A percentile compares a stretch with the other conserved stretches of the same genome.
Conservation (phyloP, 805 yeast genomes). For the Sungouiella thailandica region DNA sequence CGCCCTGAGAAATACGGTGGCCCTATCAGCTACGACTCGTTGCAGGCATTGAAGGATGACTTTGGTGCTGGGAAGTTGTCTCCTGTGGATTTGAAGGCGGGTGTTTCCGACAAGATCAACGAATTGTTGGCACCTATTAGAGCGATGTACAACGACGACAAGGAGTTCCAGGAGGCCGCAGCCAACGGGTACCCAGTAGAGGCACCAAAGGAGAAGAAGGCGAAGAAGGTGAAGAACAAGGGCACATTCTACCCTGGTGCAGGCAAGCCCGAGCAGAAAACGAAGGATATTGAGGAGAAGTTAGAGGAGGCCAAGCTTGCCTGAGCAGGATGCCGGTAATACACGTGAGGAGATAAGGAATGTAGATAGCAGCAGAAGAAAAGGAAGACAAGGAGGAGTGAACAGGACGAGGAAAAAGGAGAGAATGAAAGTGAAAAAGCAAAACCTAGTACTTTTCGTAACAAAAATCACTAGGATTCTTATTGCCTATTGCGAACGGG, state of each 20-base stretch:
- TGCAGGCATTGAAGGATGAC: conserved; percentile 67
- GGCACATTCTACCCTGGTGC: conserved; percentile 88
- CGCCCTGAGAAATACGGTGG: conserved; percentile 99
- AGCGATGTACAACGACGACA: conserved; percentile 53
- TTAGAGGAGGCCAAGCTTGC: conserved; percentile 36
- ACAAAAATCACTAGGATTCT: too few relatives aligned
- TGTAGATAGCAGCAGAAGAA: too few relatives aligned
- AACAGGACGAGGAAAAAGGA: neutral
- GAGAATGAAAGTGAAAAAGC: neutral
- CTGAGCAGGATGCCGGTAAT: too few relatives aligned
- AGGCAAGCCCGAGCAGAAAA: conserved; percentile 20
- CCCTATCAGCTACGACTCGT: conserved; percentile 63
- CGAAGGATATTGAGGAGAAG: conserved; percentile 32
- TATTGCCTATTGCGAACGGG: too few relatives aligned
- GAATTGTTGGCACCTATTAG: conserved; percentile 79
- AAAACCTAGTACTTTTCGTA: too few relatives aligned
- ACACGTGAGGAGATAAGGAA: too few relatives aligned
- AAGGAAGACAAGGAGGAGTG: neutral
- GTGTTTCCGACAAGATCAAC: conserved; percentile 84
- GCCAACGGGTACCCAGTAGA: conserved; percentile 82
- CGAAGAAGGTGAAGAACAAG: conserved; percentile 76
- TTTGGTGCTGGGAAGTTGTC: conserved; percentile 70
- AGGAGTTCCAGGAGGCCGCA: conserved; percentile 72
- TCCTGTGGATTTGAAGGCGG: conserved; percentile 91
- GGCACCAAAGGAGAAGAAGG: conserved; percentile 53